These are phyloP conservation scores for Metahyphopichia silvanorum DNA, from an alignment of 805 yeast genomes.

Conservation along the genomic window DNA sequence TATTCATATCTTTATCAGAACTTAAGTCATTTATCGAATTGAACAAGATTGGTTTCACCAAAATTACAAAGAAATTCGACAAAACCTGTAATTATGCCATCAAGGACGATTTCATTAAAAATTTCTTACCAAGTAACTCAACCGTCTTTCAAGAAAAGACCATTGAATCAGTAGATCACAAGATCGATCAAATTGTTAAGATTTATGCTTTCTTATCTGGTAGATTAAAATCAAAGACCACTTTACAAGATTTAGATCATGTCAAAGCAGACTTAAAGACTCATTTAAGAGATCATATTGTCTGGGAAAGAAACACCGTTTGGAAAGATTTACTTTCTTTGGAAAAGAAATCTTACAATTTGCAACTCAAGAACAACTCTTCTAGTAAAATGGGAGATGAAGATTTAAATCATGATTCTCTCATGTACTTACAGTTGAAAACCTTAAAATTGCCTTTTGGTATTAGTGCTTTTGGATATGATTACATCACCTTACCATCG, in stretches of 20 bases:
- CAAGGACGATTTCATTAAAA: slow-evolving; percentile 53
- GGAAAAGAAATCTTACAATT: slow-evolving; percentile 28
- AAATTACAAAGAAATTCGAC: slow-evolving; percentile 89
- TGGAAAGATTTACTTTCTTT: slow-evolving; percentile 96
- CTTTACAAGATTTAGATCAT: slow-evolving; percentile 42
- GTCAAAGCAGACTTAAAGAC: slow-evolving; percentile 47
- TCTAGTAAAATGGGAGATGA: slow-evolving; percentile 25
- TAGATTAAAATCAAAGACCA: slow-evolving; percentile 40
- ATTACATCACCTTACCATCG: slow-evolving; percentile 38
- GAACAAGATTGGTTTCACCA: slow-evolving; percentile 84
- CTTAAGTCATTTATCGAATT: slow-evolving; percentile 79
- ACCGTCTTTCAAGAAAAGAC: slow-evolving; percentile 50
- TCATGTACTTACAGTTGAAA: slow-evolving; percentile 18
- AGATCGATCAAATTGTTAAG: slow-evolving; percentile 50
- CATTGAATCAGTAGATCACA: slow-evolving; percentile 38
- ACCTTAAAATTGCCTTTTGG: slow-evolving; percentile 18
- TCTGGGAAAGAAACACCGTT: slow-evolving; percentile 96
- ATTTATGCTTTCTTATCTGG: slow-evolving; percentile 49
- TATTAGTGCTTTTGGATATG: slow-evolving; percentile 9
- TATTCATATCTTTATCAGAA: slow-evolving; percentile 77
- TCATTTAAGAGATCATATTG: slow-evolving; percentile 83
- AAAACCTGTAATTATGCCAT: slow-evolving; percentile 66
- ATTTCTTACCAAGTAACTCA: slow-evolving; percentile 43
- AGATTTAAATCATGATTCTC: slow-evolving; percentile 8
- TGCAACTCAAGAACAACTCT: slow-evolving; percentile 17